Evolutionary conservation across 805 yeast species (phyloP).

Genomic region (Candida koratica): DNA sequence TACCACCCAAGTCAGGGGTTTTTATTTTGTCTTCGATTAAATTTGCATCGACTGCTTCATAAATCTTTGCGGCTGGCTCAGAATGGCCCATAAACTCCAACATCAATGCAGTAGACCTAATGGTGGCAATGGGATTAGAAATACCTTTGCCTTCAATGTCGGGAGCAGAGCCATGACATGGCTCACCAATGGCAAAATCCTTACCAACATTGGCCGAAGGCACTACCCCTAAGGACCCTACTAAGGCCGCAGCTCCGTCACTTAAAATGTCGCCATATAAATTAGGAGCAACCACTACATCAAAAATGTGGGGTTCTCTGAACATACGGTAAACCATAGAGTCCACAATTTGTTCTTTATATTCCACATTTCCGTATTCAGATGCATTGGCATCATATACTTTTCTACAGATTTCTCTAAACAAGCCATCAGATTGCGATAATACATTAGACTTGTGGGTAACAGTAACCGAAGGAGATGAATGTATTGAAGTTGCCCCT

Average conservation of each 20-base stretch:
- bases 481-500: conserved; percentile 27
- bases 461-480: conserved; percentile 71
- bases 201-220: conserved; percentile 99
- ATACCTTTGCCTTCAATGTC: conserved; percentile 95
- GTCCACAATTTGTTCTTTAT: conserved; percentile 96
- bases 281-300: conserved; percentile 98
- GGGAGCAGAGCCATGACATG: conserved; percentile 99
- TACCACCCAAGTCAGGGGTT: conserved; percentile 97
- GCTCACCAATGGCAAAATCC: conserved; percentile 94
- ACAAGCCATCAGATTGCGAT: conserved; percentile 88
- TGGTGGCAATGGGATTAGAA: conserved; percentile 96
- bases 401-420: conserved; percentile 78
- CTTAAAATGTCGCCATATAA: conserved; percentile 95
- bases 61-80: conserved; percentile 85
- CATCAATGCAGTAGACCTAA: conserved; percentile 94
- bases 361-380: conserved; percentile 55
- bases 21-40: conserved; percentile 70
- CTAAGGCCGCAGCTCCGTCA: conserved; percentile 97
- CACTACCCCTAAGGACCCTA: conserved; percentile 96
- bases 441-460: conserved; percentile 96
- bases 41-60: conserved; percentile 92
- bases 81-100: conserved; percentile 92
- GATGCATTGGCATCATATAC: conserved; percentile 57
- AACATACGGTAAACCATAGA: conserved; percentile 99
- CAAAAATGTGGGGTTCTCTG: conserved; percentile 96